Percentiles rank a stretch among this genome's conserved stretches.
Evolutionary conservation across 805 yeast species (phyloP).

Genomic region (Helenozyma rhizophorensis): DNA sequence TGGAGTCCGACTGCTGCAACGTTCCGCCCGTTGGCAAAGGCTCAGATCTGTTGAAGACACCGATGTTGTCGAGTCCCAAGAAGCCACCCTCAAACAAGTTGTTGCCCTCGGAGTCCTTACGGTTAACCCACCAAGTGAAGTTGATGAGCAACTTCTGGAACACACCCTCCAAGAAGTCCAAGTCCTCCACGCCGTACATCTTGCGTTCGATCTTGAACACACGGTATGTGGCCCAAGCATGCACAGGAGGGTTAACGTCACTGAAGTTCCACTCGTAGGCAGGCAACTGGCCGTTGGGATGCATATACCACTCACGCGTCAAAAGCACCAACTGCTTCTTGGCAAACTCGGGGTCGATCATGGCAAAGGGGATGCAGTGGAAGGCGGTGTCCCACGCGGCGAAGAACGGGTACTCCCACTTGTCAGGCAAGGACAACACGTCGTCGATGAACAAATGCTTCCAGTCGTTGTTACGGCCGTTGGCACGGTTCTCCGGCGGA

Average conservation of each 20-base stretch:
- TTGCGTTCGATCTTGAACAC: constrained; percentile 84
- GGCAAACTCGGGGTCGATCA: constrained; percentile 91
- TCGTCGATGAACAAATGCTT: constrained; percentile 84
- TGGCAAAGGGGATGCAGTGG: constrained; percentile 88
- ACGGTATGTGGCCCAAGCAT: constrained; percentile 91
- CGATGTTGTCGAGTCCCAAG: constrained; percentile 88
- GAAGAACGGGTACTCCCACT: constrained; percentile 94
- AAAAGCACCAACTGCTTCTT: constrained; percentile 80
- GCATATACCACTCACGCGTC: constrained; percentile 96
- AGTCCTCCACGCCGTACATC: constrained; percentile 75
- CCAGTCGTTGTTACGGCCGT: constrained; percentile 89
- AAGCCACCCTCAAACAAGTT: constrained; percentile 94
- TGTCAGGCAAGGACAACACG: constrained; percentile 84
- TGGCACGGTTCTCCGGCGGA: constrained; percentile 76
- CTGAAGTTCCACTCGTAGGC: constrained; percentile 96
- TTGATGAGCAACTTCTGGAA: constrained; percentile 86
- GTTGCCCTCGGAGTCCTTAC: constrained; percentile 81
- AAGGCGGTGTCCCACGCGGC: constrained; percentile 98
- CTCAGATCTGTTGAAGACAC: constrained; percentile 88
- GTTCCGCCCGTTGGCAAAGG: constrained; percentile 90
- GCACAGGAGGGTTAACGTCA: constrained; percentile 97
- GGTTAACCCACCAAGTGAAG: constrained; percentile 97
- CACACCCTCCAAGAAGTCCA: constrained; percentile 82
- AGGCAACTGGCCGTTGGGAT: constrained; percentile 96
- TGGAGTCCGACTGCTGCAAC: constrained; percentile 89